phyloP scores from a whole-genome alignment of 139 green algal genomes.

The Micractinium conductrix region DNA sequence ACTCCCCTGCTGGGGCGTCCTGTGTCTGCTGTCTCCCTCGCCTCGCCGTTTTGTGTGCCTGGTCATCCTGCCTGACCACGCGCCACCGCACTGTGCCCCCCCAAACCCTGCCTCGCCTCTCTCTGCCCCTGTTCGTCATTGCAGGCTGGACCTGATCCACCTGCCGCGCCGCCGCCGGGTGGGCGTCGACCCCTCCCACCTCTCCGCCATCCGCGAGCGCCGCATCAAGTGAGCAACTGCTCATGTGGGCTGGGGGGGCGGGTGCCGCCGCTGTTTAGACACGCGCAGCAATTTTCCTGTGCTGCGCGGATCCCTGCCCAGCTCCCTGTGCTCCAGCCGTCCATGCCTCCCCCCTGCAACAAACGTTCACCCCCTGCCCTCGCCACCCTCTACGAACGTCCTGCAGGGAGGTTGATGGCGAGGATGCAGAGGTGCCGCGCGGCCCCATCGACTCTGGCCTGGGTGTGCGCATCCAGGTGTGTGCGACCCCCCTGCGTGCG shows the following conservation, averaged over 20 bases:
- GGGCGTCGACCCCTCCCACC: constrained; percentile 19
- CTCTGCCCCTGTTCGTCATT: no score
- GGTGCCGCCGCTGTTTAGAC: no score
- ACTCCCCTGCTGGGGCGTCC: background rate
- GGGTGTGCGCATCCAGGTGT: constrained; percentile 68
- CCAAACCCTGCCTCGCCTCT: background rate
- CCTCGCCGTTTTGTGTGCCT: background rate
- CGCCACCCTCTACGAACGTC: no score
- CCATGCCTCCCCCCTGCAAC: no score
- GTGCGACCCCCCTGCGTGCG: no score
- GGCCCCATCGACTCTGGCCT: constrained; percentile 67
- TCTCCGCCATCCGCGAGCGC: constrained; percentile 15
- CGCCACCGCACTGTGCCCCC: background rate
- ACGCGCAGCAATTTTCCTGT: no score
- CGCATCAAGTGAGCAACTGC: background rate
- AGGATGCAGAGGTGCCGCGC: constrained; percentile 30
- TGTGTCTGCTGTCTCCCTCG: background rate
- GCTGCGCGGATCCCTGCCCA: no score
- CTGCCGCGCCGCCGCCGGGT: constrained; percentile 18
- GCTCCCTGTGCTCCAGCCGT: no score
- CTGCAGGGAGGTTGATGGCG: constrained; percentile 29
- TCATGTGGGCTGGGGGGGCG: no score
- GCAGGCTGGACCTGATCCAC: constrained; percentile 39
- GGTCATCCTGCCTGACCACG: background rate
- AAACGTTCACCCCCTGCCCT: no score